Percentiles rank a stretch among this genome's conserved stretches.
Conservation (phyloP, 805 yeast genomes). For the fission yeast (Schizosaccharomyces pombe) region DNA sequence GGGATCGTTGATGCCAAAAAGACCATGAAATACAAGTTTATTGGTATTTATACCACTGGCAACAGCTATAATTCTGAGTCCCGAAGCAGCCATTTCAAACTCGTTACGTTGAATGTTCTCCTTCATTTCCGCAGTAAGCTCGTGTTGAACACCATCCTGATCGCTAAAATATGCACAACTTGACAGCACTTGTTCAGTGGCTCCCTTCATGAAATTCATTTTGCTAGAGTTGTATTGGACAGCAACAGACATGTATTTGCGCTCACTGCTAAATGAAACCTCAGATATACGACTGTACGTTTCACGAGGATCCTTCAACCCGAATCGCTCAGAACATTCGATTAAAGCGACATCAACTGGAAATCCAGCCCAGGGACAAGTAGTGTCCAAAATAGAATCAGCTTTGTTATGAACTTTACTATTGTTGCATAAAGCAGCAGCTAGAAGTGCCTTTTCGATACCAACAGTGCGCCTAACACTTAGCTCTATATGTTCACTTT, state of each 20-base stretch:
- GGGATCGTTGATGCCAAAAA: constrained; percentile 92
- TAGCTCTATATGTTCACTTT: neutral
- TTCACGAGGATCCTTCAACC: constrained; percentile 44
- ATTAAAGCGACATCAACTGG: constrained; percentile 86
- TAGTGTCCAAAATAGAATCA: constrained; percentile 16
- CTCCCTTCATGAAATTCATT: constrained; percentile 54
- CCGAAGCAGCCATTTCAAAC: constrained; percentile 47
- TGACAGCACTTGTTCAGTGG: constrained; percentile 47
- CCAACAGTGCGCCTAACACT: neutral
- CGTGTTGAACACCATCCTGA: constrained; percentile 34
- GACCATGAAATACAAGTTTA: constrained; percentile 48
- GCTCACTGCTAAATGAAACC: constrained; percentile 57
- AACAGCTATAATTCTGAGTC: constrained; percentile 66
- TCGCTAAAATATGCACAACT: constrained; percentile 37
- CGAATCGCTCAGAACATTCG: constrained; percentile 48
- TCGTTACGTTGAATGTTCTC: constrained; percentile 33
- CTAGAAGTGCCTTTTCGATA: constrained; percentile 10
- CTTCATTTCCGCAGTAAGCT: constrained; percentile 29
- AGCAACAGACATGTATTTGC: constrained; percentile 80
- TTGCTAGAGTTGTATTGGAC: constrained; percentile 14
- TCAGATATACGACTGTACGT: constrained; percentile 40
- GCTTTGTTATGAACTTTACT: constrained; percentile 7
- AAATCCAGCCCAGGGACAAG: constrained; percentile 58
- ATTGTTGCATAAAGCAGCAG: constrained; percentile 16
- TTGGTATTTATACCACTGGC: constrained; percentile 24